Evolutionary conservation across 2,329 filamentous ascomycete species (phyloP), one percentile per base, ranked within the genome.

Genomic region (Pestalotiopsis sp.): DNA sequence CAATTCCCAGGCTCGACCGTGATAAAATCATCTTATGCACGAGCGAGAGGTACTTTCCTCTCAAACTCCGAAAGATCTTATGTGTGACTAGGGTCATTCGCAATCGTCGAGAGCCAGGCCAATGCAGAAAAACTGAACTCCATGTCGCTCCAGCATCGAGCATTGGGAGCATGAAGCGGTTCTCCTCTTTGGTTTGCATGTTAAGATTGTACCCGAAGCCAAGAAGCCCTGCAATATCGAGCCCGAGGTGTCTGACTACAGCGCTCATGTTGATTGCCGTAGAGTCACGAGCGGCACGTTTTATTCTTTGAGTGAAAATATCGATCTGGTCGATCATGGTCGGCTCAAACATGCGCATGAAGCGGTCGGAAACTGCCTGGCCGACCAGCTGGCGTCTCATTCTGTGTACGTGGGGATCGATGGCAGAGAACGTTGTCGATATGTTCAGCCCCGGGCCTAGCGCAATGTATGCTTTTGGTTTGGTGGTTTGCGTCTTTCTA

Each of bases 301-400:
- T n/a, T n/a, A n/a, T 11, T 23, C 64, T 3, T 23, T 61, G 57
- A 14, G 74, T 60, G 60, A 73, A 72, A n/a, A 70, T 69, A 9
- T 73, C 61, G 31, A 75, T 45, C 58, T 73, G 71, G 9, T 71
- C 59, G 4, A 68, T 59, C 64, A 75, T 71, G 1, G 66, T 70
- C 2, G 73, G 73, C 59, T 73, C 72, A 23, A 75, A 74, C 12
- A 31, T 23, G 23, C 72, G 69, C 71, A 75, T 72, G 1, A 70
- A 71, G 4, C 66, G 66, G 2, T 75, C 72, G 17, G 62, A 70
- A 17, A 72, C 41, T 6, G 68, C 69, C 41, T 66, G 70, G 23
- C 71, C 72, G 1, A 70, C 59, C 11, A 73, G 64, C 49, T 67
- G 72, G 5, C 73, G 67, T 56, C 66, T 72, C 3, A 59, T 67